Conservation (phyloP, 192 early-diverging fungal species). For the Coemansia sp. region DNA sequence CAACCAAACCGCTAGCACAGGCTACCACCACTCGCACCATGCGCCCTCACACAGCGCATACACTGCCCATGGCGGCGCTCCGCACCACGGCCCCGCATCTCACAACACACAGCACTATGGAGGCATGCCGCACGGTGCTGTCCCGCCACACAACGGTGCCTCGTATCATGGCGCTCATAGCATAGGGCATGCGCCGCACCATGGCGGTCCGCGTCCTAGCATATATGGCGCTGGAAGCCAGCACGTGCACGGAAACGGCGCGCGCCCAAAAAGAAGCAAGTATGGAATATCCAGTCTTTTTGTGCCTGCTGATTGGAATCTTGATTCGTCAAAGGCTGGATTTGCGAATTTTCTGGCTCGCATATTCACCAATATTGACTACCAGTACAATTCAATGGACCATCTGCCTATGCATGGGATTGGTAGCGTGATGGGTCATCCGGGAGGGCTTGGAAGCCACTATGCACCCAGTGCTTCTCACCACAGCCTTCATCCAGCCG, state of each 20-base stretch:
- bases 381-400: conserved; percentile 21
- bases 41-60: not conserved
- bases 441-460: not conserved
- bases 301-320: conserved; percentile 38
- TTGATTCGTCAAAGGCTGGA: conserved; percentile 21
- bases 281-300: conserved; percentile 38
- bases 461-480: conserved; percentile 14
- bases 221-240: not conserved
- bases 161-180: not conserved
- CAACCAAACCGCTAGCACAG: too few species aligned
- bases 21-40: not conserved
- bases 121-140: not conserved
- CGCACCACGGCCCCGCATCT: not conserved
- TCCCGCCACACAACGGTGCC: not conserved
- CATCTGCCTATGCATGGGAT: not conserved
- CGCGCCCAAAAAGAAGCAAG: not conserved
- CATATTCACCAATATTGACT: conserved; percentile 22
- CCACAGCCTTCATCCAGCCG: conserved; percentile 2
- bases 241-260: not conserved
- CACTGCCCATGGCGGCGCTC: not conserved
- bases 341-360: conserved; percentile 27
- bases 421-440: not conserved
- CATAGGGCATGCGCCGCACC: not conserved
- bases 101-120: not conserved
- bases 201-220: not conserved